Evolutionary conservation across 306 rosid species (phyloP), one percentile per base, ranked within the genome.

Genomic region (Cicer arietinum): DNA sequence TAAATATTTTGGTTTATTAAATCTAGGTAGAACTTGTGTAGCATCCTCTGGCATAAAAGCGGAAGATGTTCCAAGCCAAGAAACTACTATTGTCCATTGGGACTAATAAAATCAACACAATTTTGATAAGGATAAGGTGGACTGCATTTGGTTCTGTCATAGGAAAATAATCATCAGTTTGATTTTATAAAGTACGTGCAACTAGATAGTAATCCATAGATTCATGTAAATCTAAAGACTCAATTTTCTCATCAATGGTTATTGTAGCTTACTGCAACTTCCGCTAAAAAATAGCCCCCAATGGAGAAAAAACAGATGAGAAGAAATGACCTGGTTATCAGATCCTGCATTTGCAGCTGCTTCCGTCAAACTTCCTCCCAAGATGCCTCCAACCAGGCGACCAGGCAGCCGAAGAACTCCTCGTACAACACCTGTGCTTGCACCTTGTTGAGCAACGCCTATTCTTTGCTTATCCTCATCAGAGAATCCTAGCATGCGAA

Each of bases 341-440:
- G 94, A 78, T 76, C 92, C 88, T 9, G 45, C 67, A 74, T 82
- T 84, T 75, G 81, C 74, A 44, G 87, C 66, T 60, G 75, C 59
- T 81, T 83, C 96, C 17, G 83, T 50, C 2, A 92, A 82, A 84
- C 86, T 67, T 63, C 97, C 91, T 58, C 97, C 92, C 87, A 87
- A 84, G 69, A 94, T 90, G 50, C 98, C 98, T 52, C 97, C 98
- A 66, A 91, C 98, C n/a, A 94, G 85, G 81, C 97, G 98, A 37
- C 98, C 98, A 25, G 98, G 97, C 43, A 94, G 51, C 47, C 96
- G 90, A 52, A 94, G 75, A 77, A 94, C 97, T 82, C 98, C 98
- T 37, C 89, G 96, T 43, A 94, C 96, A 79, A 94, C 97, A 77
- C 98, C 96, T 85, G 86, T 91, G 79, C 97, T 92, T 16, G 87